phyloP scores from a whole-genome alignment of 352 stramenopile genomes.

The Globisporangium abappressorium region DNA sequence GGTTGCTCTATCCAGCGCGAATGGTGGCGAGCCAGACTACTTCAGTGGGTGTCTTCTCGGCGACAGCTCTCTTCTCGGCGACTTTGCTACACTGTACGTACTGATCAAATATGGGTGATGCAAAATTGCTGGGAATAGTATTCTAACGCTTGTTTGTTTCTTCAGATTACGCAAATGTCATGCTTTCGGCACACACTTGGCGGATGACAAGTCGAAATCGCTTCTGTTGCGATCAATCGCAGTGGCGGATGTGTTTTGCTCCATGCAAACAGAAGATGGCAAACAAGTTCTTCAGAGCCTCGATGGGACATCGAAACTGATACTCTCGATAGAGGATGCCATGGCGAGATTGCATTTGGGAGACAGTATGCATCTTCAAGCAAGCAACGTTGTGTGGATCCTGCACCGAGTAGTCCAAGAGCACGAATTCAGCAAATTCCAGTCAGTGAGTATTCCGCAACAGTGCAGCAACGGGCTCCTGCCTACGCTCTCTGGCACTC shows the following conservation, averaged over 20 bases:
- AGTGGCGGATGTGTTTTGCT: conserved; percentile 15
- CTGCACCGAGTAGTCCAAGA: conserved; percentile 16
- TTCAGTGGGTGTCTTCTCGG: conserved; percentile 18
- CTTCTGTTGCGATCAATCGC: conserved; percentile 14
- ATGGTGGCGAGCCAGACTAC: conserved; percentile 15
- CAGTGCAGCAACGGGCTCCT: neutral
- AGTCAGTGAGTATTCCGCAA: neutral
- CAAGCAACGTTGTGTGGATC: conserved; percentile 16
- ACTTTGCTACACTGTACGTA: conserved; percentile 21
- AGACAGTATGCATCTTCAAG: conserved; percentile 6
- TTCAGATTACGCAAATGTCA: conserved; percentile 13
- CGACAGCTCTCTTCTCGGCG: conserved; percentile 12
- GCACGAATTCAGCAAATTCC: neutral
- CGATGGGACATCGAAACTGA: conserved; percentile 10
- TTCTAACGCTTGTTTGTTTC: conserved; percentile 1
- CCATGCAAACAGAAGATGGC: neutral
- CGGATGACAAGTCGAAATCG: conserved; percentile 9
- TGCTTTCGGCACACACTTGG: conserved; percentile 2
- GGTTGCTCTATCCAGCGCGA: conserved; percentile 26
- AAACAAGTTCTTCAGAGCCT: conserved; percentile 5
- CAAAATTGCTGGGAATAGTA: no score
- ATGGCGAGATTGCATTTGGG: neutral
- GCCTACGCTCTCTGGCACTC: neutral
- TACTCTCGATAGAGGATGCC: conserved; percentile 7
- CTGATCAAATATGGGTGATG: neutral